Conservation (phyloP, 2,329 filamentous ascomycete species). For the Peltaster fructicola region DNA sequence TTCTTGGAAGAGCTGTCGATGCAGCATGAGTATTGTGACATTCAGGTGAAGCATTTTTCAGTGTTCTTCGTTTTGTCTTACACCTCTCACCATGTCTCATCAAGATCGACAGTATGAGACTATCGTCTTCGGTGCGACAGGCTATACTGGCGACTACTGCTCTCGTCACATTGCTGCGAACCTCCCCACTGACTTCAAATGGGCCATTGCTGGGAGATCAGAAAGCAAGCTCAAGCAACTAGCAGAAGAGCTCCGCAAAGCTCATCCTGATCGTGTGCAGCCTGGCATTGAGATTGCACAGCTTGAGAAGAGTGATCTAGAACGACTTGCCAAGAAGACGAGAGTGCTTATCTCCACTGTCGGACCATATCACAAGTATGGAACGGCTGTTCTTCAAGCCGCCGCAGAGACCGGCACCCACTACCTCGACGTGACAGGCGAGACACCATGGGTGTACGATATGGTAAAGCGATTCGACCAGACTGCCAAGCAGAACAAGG, state of each 20-base stretch:
- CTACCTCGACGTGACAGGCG: slow-evolving; percentile 49
- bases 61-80: slow-evolving; percentile 1
- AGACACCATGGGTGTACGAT: slow-evolving; percentile 44
- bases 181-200: slow-evolving; percentile 61
- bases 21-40: slow-evolving; percentile 3
- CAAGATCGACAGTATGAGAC: slow-evolving; percentile 40
- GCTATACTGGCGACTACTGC: slow-evolving; percentile 67
- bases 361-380: slow-evolving; percentile 46
- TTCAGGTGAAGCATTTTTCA: slow-evolving; percentile 3
- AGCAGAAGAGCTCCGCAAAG: slow-evolving; percentile 44
- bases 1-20: slow-evolving; percentile 4
- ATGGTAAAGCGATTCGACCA: slow-evolving; percentile 45
- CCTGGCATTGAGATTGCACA: slow-evolving; percentile 43
- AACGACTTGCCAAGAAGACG: slow-evolving; percentile 35
- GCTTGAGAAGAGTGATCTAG: slow-evolving; percentile 33
- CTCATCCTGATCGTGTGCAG: slow-evolving; percentile 51
- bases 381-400: slow-evolving; percentile 45
- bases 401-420: slow-evolving; percentile 48
- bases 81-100: slow-evolving; percentile 1
- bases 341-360: slow-evolving; percentile 42
- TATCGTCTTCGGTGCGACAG: slow-evolving; percentile 50
- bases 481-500: slow-evolving; percentile 39
- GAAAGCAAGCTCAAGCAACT: slow-evolving; percentile 53
- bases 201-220: slow-evolving; percentile 79
- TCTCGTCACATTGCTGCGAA: slow-evolving; percentile 56